Base-by-base conservation (phyloP, 2,329 filamentous ascomycete genomes). In the Dryadomyces quercivorus region DNA sequence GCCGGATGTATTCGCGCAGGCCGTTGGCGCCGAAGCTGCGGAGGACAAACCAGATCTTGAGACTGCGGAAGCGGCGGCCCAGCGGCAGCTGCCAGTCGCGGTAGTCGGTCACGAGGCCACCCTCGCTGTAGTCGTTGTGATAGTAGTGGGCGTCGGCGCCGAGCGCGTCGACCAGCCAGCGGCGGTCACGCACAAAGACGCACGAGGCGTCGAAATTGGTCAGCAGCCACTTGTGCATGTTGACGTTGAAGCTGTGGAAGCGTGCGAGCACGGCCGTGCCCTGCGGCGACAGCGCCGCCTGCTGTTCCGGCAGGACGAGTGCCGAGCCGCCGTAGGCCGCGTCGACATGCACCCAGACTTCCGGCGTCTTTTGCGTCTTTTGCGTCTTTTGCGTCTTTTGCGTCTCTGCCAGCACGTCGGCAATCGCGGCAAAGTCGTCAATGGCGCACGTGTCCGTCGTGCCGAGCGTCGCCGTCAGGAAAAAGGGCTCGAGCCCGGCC, bases 31-130 rank as follows among this genome's bases (percentile, higher is more conserved):
- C 92, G 65, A 90, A 95, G 46, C 79, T 84, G 47, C 92, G 77
- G 62, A 96, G 73, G 8, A 97, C 90, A 66, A 96, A 96, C 92
- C 92, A 97, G 59, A 95, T 84, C 73, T 97, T 97, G 56, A 97
- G 71, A 2, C 85, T 82, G 57, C 92, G 80, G 77, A 97, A 97
- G 16, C 92, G 78, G 2, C 92, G 77, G 9, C 92, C 92, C 0
- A 97, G 82, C 0, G 92, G 90, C 63, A 97, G 94, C 71, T 95
- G 90, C 92, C 92, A 97, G 74, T 97, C 91, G 49, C 92, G 82
- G 73, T 95, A 96, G 69, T 97, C 92, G 22, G 89, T 95, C 1
- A 96, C 92, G 2, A 92, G 77, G 0, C 89, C 90, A 42, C 78
- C 80, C 62, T 93, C 88, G 3, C 85, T 87, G 71, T 84, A 89